Evolutionary conservation across 1,284 basidiomycete genomes (phyloP).

Genomic region (Boletus smithii): DNA sequence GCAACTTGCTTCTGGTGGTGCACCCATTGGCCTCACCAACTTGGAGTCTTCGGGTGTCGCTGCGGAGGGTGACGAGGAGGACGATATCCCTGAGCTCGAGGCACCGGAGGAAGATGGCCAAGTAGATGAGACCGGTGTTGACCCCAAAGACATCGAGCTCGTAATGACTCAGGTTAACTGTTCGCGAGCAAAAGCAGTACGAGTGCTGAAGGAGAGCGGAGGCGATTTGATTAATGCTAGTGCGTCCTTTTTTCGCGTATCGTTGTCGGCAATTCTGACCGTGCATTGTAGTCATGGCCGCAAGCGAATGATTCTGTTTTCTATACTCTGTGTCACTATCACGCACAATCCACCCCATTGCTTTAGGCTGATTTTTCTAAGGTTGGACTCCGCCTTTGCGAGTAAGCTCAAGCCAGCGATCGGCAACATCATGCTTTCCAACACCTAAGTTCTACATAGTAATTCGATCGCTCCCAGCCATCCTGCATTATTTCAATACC

Average conservation of each 20-base stretch:
- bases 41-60: slow-evolving; percentile 51
- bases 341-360: slow-evolving; percentile 24
- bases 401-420: slow-evolving; percentile 3
- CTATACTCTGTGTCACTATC: slow-evolving; percentile 27
- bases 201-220: slow-evolving; percentile 82
- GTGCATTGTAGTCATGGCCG: slow-evolving; percentile 32
- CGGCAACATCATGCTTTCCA: slow-evolving; percentile 44
- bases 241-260: slow-evolving; percentile 45
- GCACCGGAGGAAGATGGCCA: slow-evolving; percentile 74
- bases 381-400: neutral
- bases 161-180: slow-evolving; percentile 86
- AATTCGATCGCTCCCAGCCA: slow-evolving; percentile 86
- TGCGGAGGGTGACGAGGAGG: slow-evolving; percentile 64
- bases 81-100: slow-evolving; percentile 82
- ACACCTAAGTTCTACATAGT: slow-evolving; percentile 67
- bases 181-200: slow-evolving; percentile 84
- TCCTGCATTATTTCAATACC: slow-evolving; percentile 68
- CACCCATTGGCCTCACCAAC: slow-evolving; percentile 46
- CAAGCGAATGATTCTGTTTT: slow-evolving; percentile 30
- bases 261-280: slow-evolving; percentile 51
- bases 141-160: slow-evolving; percentile 93
- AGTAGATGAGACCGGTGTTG: slow-evolving; percentile 79
- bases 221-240: slow-evolving; percentile 94
- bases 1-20: slow-evolving; percentile 63
- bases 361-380: slow-evolving; percentile 1